Evolutionary conservation across 1,284 basidiomycete species (phyloP).

Genomic region (Golubevia sp.): DNA sequence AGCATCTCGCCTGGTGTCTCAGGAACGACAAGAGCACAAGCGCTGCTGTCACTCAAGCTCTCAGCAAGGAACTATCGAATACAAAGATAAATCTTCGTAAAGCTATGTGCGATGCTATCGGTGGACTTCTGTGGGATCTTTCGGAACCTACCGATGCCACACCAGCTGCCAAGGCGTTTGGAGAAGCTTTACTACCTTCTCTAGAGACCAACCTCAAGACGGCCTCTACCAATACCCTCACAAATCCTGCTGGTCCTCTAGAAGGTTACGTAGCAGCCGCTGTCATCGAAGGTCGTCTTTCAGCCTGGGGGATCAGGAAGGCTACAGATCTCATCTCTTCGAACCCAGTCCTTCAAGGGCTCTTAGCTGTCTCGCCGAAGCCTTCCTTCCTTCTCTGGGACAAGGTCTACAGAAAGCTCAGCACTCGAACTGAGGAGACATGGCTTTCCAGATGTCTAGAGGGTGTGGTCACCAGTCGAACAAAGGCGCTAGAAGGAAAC

Average conservation of each 20-base stretch:
- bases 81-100: slow-evolving; percentile 37
- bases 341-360: slow-evolving; percentile 22
- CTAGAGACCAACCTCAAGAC: slow-evolving; percentile 43
- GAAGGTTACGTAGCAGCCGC: slow-evolving; percentile 49
- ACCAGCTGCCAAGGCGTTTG: slow-evolving; percentile 22
- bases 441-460: slow-evolving; percentile 38
- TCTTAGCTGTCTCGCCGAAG: slow-evolving; percentile 34
- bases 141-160: slow-evolving; percentile 7
- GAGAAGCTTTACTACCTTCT: slow-evolving; percentile 39
- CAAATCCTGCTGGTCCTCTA: slow-evolving; percentile 39
- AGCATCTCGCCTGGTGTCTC: slow-evolving; percentile 25
- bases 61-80: slow-evolving; percentile 44
- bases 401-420: slow-evolving; percentile 46
- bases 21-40: slow-evolving; percentile 9
- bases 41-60: slow-evolving; percentile 18
- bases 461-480: slow-evolving; percentile 13
- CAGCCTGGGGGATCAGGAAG: slow-evolving; percentile 23
- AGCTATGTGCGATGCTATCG: slow-evolving; percentile 31
- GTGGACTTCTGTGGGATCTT: slow-evolving; percentile 27
- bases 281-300: slow-evolving; percentile 25
- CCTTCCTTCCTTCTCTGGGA: slow-evolving; percentile 55
- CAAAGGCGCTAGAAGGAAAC: slow-evolving; percentile 16
- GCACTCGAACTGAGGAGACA: slow-evolving; percentile 30
- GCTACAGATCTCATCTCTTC: slow-evolving; percentile 2
- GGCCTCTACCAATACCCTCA: slow-evolving; percentile 39